Evolutionary conservation across 768 basidiomycete genomes (phyloP).

Genomic region (Suillus spraguei): DNA sequence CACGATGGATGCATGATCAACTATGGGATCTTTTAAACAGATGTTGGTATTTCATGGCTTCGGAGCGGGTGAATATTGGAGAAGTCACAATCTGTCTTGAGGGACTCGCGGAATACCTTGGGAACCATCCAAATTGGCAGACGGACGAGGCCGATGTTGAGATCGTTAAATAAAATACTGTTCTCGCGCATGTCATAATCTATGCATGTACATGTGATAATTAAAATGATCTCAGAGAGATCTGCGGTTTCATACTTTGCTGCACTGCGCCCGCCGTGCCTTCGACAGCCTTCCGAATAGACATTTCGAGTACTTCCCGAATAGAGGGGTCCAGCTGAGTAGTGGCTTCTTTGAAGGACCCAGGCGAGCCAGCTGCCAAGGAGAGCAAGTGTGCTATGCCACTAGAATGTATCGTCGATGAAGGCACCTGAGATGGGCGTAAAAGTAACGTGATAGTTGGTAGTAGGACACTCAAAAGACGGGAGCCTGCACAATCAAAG

Average conservation of each 20-base stretch:
- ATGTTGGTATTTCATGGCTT: conserved; percentile 48
- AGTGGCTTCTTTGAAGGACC: conserved; percentile 85
- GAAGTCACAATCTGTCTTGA: conserved; percentile 1
- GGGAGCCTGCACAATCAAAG: conserved; percentile 50
- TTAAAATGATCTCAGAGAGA: conserved; percentile 73
- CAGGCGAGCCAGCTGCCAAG: conserved; percentile 71
- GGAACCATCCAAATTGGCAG: not conserved
- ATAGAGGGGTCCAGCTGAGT: conserved; percentile 58
- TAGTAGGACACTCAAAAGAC: conserved; percentile 69
- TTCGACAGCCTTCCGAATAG: conserved; percentile 75
- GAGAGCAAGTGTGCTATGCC: conserved; percentile 68
- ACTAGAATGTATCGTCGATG: conserved; percentile 52
- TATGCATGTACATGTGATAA: not conserved
- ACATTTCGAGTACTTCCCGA: conserved; percentile 70
- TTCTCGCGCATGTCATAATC: not conserved
- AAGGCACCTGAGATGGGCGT: conserved; percentile 46
- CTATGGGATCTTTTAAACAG: conserved; percentile 47
- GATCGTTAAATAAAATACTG: not conserved
- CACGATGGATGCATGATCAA: conserved; percentile 45
- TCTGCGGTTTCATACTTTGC: conserved; percentile 65
- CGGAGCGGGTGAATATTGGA: conserved; percentile 35
- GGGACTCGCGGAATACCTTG: not conserved
- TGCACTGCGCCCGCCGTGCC: conserved; percentile 39
- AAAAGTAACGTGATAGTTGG: conserved; percentile 77
- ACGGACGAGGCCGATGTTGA: not conserved